A percentile compares a stretch with the other conserved stretches of the same genome.
Conservation (phyloP, 2,329 filamentous ascomycete genomes). For the Ophiocordyceps camponoti-saundersi region DNA sequence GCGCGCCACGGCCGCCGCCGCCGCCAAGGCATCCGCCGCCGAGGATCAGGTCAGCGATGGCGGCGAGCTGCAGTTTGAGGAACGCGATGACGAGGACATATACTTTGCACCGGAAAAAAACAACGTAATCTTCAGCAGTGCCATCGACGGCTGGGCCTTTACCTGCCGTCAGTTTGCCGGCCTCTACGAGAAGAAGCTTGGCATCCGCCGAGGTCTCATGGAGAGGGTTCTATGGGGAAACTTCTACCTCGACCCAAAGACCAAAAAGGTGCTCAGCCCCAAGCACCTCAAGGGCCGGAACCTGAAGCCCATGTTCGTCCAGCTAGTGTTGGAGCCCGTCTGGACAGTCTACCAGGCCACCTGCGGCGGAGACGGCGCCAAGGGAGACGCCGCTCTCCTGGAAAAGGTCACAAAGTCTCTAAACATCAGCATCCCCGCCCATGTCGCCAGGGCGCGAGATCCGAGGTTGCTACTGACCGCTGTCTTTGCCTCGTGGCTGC, state of each 20-base stretch:
- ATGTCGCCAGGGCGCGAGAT: constrained; percentile 71
- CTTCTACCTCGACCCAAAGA: constrained; percentile 93
- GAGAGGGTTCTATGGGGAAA: constrained; percentile 96
- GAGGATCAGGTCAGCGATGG: constrained; percentile 32
- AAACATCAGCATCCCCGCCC: constrained; percentile 66
- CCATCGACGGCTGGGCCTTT: constrained; percentile 97
- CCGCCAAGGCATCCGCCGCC: constrained; percentile 35
- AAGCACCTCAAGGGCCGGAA: constrained; percentile 88
- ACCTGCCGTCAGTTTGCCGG: constrained; percentile 87
- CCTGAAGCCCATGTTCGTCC: constrained; percentile 94
- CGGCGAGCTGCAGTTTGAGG: constrained; percentile 61
- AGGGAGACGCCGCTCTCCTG: constrained; percentile 63
- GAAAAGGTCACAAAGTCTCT: constrained; percentile 94
- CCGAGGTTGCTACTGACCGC: constrained; percentile 69
- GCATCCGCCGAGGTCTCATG: constrained; percentile 73
- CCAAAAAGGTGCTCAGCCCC: constrained; percentile 74
- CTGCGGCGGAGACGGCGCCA: constrained; percentile 62
- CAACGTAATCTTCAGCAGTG: constrained; percentile 97
- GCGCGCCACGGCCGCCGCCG: constrained; percentile 53
- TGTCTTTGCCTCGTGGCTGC: constrained; percentile 79
- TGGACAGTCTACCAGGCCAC: constrained; percentile 95
- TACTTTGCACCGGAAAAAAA: constrained; percentile 98
- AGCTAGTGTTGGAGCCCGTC: constrained; percentile 84
- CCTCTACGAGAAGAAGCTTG: constrained; percentile 91
- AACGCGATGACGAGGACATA: constrained; percentile 87